Evolutionary conservation across 306 rosid genomes (phyloP).

Genomic region (Citrullus mucosospermus): DNA sequence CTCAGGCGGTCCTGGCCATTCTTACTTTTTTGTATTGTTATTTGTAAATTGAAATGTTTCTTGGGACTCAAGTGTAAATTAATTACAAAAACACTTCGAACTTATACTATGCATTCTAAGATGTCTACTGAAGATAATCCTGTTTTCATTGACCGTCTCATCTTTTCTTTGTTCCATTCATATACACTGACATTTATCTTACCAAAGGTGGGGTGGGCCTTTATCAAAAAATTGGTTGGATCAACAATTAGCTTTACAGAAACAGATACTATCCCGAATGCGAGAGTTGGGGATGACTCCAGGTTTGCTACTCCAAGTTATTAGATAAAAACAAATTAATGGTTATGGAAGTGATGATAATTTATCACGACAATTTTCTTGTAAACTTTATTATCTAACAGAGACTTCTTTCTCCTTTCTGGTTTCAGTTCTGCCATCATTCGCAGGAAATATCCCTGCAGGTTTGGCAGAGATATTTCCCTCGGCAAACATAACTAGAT

Average conservation of each 20-base stretch:
- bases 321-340: not conserved
- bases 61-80: not conserved
- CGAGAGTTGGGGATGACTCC: constrained; percentile 97
- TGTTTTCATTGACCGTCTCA: not conserved
- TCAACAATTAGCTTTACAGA: constrained; percentile 68
- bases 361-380: not conserved
- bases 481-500: constrained; percentile 80
- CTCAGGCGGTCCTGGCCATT: not conserved
- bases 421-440: constrained; percentile 74
- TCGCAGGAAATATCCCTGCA: constrained; percentile 91
- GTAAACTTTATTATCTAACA: not conserved
- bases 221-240: constrained; percentile 86
- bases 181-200: constrained; percentile 14
- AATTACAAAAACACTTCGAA: not conserved
- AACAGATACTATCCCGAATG: constrained; percentile 67
- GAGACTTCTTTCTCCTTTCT: not conserved
- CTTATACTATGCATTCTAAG: not conserved
- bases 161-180: not conserved
- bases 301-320: constrained; percentile 25
- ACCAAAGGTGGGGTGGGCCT: constrained; percentile 90
- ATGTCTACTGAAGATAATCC: not conserved
- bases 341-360: not conserved
- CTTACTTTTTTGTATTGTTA: not conserved
- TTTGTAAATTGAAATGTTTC: not conserved
- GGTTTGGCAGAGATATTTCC: constrained; percentile 57